Base-by-base conservation (phyloP, 176 grass and related monocot genomes). In the Bromus sterilis region DNA sequence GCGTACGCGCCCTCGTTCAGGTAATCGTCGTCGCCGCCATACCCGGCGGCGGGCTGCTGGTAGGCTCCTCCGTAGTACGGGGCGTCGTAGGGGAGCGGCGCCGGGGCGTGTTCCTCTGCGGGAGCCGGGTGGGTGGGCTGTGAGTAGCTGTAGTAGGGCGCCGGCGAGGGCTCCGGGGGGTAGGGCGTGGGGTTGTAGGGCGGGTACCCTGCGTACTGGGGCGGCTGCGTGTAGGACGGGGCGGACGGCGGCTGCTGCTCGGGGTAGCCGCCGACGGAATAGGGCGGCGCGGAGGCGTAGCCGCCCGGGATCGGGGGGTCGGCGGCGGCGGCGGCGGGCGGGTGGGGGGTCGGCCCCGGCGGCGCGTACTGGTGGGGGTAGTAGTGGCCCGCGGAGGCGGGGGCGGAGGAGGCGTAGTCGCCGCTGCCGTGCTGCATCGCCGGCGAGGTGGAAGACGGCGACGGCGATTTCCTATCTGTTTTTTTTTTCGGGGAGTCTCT, bases 251-350 rank as follows among this genome's bases (percentile, higher is more conserved):
- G 75, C 39, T 91, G 79, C 3, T 87, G 81, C 1, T 90, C 80
- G 3, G 84, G 20, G 63, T 87, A 64, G 59, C 79, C 76, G 24
- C 89, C 86, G 56, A 66, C 65, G 62, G 91, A 88, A 74, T 90
- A 99, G 46, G 91, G 85, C 4, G 93, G 96, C 35, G 86, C 96
- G 35, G 95, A 89, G 31, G 90, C 86, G 88, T 87, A 91, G 11
- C 63, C 30, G 31, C 55, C 81, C 66, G 86, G 76, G 34, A 77
- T 44, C 55, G 90, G 86, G 66, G 85, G 79, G 46, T 82, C 84
- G 37, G 71, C 46, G 29, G 75, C 35, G 23, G 56, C n/a, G 10
- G 87, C n/a, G n/a, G n/a, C n/a, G n/a, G n/a, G 82, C 77, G 62
- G 77, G 20, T 83, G 56, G 26, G 90, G 64, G 58, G 48, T 77